These are phyloP conservation scores for Leccinum solheimii DNA, from an alignment of 1,284 basidiomycete genomes.

Conservation along the genomic window DNA sequence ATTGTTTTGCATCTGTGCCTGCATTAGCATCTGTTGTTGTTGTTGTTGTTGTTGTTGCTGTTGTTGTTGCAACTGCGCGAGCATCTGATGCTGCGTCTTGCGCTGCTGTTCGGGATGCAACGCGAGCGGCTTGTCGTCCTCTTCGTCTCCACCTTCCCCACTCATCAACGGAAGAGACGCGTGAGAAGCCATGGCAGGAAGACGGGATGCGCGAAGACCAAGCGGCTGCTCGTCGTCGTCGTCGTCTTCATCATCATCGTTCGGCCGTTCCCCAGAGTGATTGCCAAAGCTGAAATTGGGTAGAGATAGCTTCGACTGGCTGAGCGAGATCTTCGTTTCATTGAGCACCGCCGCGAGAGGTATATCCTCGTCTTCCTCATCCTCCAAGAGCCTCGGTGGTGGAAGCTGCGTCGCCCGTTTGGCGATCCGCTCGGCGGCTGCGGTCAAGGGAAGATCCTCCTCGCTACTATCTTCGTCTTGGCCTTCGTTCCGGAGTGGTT, in stretches of 20 bases:
- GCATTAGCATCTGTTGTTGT: conserved; percentile 69
- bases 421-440: conserved; percentile 44
- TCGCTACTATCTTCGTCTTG: conserved; percentile 56
- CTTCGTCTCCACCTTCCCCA: conserved; percentile 39
- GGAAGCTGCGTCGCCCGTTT: conserved; percentile 28
- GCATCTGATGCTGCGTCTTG: conserved; percentile 68
- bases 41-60: conserved; percentile 64
- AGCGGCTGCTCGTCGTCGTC: conserved; percentile 67
- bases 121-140: conserved; percentile 59
- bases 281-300: conserved; percentile 47
- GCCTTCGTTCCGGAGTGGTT: conserved; percentile 8
- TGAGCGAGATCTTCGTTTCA: conserved; percentile 49
- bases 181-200: conserved; percentile 28
- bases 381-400: conserved; percentile 14
- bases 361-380: conserved; percentile 61
- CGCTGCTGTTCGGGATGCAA: conserved; percentile 76
- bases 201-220: conserved; percentile 43
- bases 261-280: conserved; percentile 27
- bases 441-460: conserved; percentile 73
- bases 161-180: conserved; percentile 24
- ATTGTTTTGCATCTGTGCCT: conserved; percentile 69
- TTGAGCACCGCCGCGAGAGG: conserved; percentile 63
- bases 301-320: conserved; percentile 51
- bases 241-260: conserved; percentile 29
- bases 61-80: conserved; percentile 59